Base-by-base conservation (phyloP, 306 rosid species). In the Clitoria ternatea region DNA sequence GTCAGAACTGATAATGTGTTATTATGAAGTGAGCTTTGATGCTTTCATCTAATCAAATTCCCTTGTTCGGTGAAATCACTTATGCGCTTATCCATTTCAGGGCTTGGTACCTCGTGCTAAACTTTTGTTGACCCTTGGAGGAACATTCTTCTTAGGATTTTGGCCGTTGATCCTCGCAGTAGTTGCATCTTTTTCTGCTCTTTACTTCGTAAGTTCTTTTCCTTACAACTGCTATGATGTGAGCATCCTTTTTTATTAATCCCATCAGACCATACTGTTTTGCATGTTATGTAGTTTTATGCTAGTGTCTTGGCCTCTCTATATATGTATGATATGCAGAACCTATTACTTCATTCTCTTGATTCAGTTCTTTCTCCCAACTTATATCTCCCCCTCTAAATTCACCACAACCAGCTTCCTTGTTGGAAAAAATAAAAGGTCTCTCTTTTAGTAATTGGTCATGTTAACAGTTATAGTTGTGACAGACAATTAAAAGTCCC, bases 81-180 rank as follows among this genome's bases (percentile, higher is more conserved):
- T 43, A 10, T 48, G 13, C 55, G 37, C 67, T 61, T 50, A 45
- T 70, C 66, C 77, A 64, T 80, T 88, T 63, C 88, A 94, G 98
- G 97, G 97, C 66, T 77, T 94, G 79, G 40, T 94, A 57, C 98
- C 98, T 78, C 92, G 98, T 44, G 97, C 89, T 83, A 94, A 80
- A 80, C 85, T 90, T 69, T 77, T 94, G 69, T 78, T 94, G 73
- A 88, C 97, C 14, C 47, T 83, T 69, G 98, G 98, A 63, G 98
- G 97, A 74, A 87, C 98, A n/a, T 94, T 94, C 81, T 94, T 94
- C 90, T 80, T 94, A 71, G 97, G 79, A 77, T 90, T 94, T 80
- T 84, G 98, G 85, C 98, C 98, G 2, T 80, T 94, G 82, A 94
- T 94, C 77, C 67, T 94, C 75, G 45, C 87, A 72, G 81, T 87